Percentiles rank a stretch among this genome's conserved stretches.
phyloP scores from a whole-genome alignment of 352 stramenopile species.

The Phytopythium delawarense region DNA sequence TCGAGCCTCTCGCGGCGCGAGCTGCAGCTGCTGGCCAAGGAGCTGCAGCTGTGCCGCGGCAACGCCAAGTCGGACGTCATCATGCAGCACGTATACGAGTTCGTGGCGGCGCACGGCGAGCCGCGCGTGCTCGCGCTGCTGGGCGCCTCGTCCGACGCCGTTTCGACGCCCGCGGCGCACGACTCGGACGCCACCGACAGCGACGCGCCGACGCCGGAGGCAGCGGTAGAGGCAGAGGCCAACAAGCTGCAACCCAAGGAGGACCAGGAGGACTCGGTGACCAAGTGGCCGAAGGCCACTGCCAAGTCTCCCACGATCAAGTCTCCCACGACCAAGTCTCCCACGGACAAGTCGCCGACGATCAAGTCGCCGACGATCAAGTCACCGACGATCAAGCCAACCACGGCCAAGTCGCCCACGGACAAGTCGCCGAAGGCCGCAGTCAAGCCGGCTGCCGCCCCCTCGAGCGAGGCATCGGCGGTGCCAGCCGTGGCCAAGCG shows the following conservation, averaged over 20 bases:
- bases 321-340: neutral
- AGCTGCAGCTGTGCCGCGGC: constrained; percentile 55
- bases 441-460: neutral
- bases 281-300: neutral
- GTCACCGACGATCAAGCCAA: neutral
- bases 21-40: constrained; percentile 59
- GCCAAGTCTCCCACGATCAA: neutral
- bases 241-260: neutral
- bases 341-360: neutral
- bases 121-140: constrained; percentile 26
- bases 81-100: constrained; percentile 35
- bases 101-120: constrained; percentile 39
- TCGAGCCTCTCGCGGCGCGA: constrained; percentile 48
- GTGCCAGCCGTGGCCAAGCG: constrained; percentile 1
- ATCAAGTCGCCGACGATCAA: neutral
- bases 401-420: neutral
- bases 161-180: constrained; percentile 1
- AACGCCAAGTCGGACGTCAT: constrained; percentile 74
- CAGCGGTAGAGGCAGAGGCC: too few relatives aligned
- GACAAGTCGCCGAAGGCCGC: neutral
- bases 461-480: neutral
- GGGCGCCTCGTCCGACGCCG: constrained; percentile 7
- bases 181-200: constrained; percentile 9
- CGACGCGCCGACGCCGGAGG: constrained; percentile 4
- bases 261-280: neutral